These are phyloP conservation scores for Panicum virgatum DNA, from an alignment of 202 grass and related monocot species.

Conservation along the genomic window DNA sequence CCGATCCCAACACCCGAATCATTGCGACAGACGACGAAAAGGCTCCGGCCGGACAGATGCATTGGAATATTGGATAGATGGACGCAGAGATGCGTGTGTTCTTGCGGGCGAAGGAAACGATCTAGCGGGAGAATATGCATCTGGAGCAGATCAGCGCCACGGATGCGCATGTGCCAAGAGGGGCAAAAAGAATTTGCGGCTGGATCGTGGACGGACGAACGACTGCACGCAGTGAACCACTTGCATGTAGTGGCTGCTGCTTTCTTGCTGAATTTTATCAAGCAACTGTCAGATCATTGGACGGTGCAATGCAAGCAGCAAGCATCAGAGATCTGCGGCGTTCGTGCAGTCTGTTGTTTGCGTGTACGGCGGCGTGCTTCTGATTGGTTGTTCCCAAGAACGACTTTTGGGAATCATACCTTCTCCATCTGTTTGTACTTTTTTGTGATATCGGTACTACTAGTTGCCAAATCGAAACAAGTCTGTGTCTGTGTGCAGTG, in stretches of 20 bases:
- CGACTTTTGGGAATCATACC: neutral
- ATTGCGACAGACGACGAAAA: constrained; percentile 7
- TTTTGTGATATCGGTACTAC: too few relatives aligned
- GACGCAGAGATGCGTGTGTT: neutral
- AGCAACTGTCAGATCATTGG: constrained; percentile 6
- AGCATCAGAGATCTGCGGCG: neutral
- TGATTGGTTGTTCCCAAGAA: neutral
- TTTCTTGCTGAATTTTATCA: neutral
- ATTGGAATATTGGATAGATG: too few relatives aligned
- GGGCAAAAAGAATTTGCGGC: neutral
- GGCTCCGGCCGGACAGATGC: constrained; percentile 18
- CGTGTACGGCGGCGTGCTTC: neutral
- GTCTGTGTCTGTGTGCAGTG: neutral
- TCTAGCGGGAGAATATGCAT: constrained; percentile 22
- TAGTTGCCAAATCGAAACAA: too few relatives aligned
- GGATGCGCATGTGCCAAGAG: too few relatives aligned
- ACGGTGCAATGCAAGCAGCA: neutral
- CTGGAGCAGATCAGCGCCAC: too few relatives aligned
- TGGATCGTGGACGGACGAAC: neutral
- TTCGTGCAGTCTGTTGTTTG: neutral
- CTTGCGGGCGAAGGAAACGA: constrained; percentile 15
- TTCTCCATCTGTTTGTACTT: neutral
- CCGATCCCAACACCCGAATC: constrained; percentile 48
- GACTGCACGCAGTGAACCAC: constrained; percentile 10
- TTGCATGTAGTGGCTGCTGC: neutral